These are phyloP conservation scores for Eucalyptus cloeziana DNA, from an alignment of 345 rosid genomes.

Conservation along the genomic window DNA sequence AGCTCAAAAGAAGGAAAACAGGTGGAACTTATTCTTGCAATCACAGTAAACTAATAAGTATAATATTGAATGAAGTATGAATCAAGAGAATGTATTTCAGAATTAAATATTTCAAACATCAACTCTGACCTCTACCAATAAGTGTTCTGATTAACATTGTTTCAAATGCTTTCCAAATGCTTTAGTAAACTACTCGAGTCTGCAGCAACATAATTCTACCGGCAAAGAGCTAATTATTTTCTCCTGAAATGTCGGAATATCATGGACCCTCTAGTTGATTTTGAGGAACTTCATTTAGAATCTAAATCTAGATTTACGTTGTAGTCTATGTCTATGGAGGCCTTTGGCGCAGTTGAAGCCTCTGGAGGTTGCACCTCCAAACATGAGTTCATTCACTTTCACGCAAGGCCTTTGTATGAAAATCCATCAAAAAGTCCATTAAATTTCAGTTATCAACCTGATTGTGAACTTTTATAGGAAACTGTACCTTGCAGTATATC, in stretches of 20 bases:
- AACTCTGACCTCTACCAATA: background rate
- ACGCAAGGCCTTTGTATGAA: background rate
- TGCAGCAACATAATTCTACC: background rate
- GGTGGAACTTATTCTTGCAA: background rate
- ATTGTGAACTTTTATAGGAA: background rate
- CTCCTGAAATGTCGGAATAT: background rate
- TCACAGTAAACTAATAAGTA: background rate
- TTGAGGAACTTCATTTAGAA: background rate
- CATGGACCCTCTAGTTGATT: background rate
- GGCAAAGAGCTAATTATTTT: background rate
- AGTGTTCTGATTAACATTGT: background rate
- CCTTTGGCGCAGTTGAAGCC: background rate
- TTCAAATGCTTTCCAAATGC: background rate
- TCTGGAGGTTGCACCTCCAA: background rate
- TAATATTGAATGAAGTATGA: background rate
- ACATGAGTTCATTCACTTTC: background rate
- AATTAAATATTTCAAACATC: background rate
- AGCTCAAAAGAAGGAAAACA: background rate
- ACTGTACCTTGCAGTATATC: conserved; percentile 71
- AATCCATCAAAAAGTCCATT: background rate
- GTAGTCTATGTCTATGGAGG: background rate
- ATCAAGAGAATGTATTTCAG: background rate
- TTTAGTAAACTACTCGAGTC: background rate
- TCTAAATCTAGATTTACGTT: background rate
- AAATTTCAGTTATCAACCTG: background rate